These are phyloP conservation scores for Aphanomyces invadans DNA, from an alignment of 352 stramenopile genomes.

Conservation along the genomic window DNA sequence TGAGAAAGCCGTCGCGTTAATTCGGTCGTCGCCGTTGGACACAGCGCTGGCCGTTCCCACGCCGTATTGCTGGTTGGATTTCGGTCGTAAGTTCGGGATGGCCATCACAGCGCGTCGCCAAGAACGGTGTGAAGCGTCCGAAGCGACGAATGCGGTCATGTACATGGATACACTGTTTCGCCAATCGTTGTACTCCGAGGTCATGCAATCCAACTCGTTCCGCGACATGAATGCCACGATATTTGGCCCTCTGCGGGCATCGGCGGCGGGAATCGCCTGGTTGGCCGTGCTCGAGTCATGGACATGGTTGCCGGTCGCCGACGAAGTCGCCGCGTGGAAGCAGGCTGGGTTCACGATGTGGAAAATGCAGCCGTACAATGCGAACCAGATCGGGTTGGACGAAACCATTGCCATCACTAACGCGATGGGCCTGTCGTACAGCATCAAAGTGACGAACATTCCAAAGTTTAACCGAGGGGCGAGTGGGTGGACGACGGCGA, in stretches of 20 bases:
- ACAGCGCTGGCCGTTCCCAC: background rate
- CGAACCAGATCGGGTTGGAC: background rate
- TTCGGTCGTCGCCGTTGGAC: background rate
- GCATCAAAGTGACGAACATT: background rate
- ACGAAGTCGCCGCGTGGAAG: background rate
- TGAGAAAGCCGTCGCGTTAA: background rate
- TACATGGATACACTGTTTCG: conserved; percentile 9
- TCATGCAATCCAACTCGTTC: background rate
- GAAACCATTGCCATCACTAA: background rate
- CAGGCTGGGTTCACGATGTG: background rate
- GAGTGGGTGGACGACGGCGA: background rate
- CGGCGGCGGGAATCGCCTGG: background rate
- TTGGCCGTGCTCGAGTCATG: background rate
- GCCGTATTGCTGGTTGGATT: background rate
- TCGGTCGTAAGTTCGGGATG: background rate
- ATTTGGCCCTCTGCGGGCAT: background rate
- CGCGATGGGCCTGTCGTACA: background rate
- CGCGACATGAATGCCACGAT: background rate
- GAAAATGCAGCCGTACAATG: background rate
- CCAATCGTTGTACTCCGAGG: background rate
- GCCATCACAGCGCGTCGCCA: background rate
- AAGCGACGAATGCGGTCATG: background rate
- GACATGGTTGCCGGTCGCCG: background rate
- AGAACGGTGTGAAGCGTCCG: background rate
- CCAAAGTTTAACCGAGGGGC: too few species aligned